Base-by-base conservation (phyloP, 257 asterid genomes). In the Osmanthus fragrans region DNA sequence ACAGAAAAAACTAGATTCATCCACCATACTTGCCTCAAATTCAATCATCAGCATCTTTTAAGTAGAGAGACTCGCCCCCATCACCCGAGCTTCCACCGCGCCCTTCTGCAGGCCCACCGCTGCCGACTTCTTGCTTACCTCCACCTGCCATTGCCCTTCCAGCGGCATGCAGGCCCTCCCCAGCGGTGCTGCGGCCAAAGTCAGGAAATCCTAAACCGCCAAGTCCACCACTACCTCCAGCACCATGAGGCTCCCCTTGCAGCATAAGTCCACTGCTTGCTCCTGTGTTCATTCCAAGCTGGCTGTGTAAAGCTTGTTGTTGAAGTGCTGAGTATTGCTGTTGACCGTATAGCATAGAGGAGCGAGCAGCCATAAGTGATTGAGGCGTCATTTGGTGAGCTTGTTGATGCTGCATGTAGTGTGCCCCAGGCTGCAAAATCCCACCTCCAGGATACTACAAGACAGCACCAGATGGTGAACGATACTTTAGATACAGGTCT, bases 311-410 rank as follows among this genome's bases (percentile, higher is more conserved):
- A 72, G 87, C 91, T 71, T 90, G 94, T 84, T 92, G 98, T 73
- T 94, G 98, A 18, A 86, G 90, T 25, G 98, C 85, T 0, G 98
- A 88, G 33, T 86, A 87, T 2, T 88, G 86, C 85, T 93, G 99
- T n/a, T 94, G 85, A 11, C 97, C 88, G 29, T 93, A 95, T 67
- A 91, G 58, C 96, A 92, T 87, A 0, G 96, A 91, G 19, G 96
- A 89, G 5, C 98, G 94, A 5, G 96, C 91, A 0, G 96, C 94
- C 97, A 93, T 89, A 0, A 91, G 87, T 0, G 98, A 86, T 78
- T 93, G 99, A 19, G 94, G 80, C 3, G 94, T 72, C 96, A 91
- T 84, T 81, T 85, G 96, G 60, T 94, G 97, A 13, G 90, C 88
- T 73, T 90, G 92, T 66, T 89, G 93, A 40, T 89, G 97, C 85